Conservation (phyloP, 2,329 filamentous ascomycete species). For the Phaeoacremonium minimum region DNA sequence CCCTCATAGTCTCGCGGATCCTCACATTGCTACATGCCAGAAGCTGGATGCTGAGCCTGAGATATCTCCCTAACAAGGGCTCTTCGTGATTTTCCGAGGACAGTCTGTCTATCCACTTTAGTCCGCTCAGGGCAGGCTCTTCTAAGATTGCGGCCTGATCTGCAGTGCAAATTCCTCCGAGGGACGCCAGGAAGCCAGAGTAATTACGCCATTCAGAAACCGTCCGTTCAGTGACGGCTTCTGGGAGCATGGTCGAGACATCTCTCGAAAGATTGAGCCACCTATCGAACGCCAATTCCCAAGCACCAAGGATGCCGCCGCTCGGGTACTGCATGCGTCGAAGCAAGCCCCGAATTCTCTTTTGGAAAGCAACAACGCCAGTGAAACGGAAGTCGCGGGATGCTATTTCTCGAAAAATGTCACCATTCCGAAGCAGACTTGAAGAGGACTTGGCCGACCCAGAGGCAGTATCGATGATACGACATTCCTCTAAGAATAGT, state of each 20-base stretch:
- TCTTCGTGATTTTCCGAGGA: conserved; percentile 57
- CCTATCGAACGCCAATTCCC: conserved; percentile 61
- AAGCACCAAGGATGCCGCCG: conserved; percentile 62
- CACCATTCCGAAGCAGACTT: conserved; percentile 54
- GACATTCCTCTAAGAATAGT: conserved; percentile 58
- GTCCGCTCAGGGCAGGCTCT: conserved; percentile 49
- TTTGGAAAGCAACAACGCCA: conserved; percentile 66
- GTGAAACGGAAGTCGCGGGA: conserved; percentile 63
- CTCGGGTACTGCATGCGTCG: conserved; percentile 59
- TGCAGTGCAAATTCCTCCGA: conserved; percentile 62
- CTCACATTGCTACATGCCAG: conserved; percentile 60
- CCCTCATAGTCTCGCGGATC: conserved; percentile 62
- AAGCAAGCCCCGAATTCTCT: conserved; percentile 55
- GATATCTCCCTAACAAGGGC: conserved; percentile 53
- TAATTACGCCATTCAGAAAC: conserved; percentile 65
- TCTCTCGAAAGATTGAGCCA: conserved; percentile 63
- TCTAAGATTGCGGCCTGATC: conserved; percentile 53
- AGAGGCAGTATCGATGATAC: conserved; percentile 45
- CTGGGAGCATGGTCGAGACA: conserved; percentile 47
- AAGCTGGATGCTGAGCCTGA: conserved; percentile 61
- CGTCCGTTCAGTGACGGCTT: conserved; percentile 49
- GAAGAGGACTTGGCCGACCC: conserved; percentile 45
- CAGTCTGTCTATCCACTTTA: conserved; percentile 62
- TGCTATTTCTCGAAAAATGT: conserved; percentile 58
- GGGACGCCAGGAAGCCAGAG: conserved; percentile 63